Conservation (phyloP, 768 basidiomycete genomes). For the Hortiboletus flavorubellus region DNA sequence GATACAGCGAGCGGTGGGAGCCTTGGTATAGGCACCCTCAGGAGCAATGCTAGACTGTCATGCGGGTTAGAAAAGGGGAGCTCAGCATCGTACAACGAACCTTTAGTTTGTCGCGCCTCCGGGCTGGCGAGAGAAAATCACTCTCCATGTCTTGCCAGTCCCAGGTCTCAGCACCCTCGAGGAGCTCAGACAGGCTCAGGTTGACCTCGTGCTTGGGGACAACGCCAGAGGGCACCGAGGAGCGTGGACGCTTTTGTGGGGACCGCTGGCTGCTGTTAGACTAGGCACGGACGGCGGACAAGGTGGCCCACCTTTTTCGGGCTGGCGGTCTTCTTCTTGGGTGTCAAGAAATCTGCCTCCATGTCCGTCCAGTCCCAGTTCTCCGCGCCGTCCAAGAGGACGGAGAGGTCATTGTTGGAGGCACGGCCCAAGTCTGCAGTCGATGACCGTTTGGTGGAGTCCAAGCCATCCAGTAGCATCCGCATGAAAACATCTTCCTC, state of each 20-base stretch:
- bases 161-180: constrained; percentile 68
- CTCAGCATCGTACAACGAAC: constrained; percentile 2
- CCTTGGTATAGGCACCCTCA: constrained; percentile 24
- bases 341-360: constrained; percentile 47
- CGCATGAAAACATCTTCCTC: constrained; percentile 63
- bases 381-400: constrained; percentile 62
- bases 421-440: no score
- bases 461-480: constrained; percentile 48
- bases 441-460: constrained; percentile 23
- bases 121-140: constrained; percentile 49
- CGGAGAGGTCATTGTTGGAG: constrained; percentile 35
- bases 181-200: constrained; percentile 45
- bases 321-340: constrained; percentile 42
- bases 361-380: constrained; percentile 68
- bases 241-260: constrained; percentile 12
- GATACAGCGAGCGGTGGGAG: constrained; percentile 52
- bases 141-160: constrained; percentile 59
- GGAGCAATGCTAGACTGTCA: constrained; percentile 11
- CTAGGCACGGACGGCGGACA: background rate
- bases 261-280: constrained; percentile 13
- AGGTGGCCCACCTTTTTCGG: constrained; percentile 14
- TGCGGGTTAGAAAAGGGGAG: constrained; percentile 1
- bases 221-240: constrained; percentile 8
- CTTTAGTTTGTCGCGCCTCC: constrained; percentile 23
- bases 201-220: constrained; percentile 21